These are phyloP conservation scores for Leptographium wingfieldii DNA, from an alignment of 2,329 filamentous ascomycete genomes.

Conservation along the genomic window DNA sequence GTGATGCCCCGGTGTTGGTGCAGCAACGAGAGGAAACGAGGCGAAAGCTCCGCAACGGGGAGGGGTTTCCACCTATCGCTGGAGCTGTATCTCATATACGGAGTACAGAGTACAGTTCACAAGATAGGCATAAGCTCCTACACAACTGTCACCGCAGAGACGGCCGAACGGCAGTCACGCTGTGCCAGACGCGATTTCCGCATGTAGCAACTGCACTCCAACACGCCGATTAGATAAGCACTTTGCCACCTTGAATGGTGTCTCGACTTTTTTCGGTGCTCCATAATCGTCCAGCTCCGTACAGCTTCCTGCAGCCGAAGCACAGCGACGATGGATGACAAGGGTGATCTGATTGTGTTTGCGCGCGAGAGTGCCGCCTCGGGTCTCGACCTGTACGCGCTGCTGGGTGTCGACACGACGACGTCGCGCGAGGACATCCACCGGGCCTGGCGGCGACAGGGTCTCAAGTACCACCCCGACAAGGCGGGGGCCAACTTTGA, in stretches of 20 bases:
- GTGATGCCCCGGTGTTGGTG: conserved; percentile 3
- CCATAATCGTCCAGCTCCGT: background rate
- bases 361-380: conserved; percentile 47
- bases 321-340: conserved; percentile 17
- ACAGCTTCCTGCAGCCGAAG: background rate
- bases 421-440: conserved; percentile 62
- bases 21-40: conserved; percentile 1
- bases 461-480: conserved; percentile 84
- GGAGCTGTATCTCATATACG: no score
- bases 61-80: background rate
- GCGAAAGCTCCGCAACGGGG: background rate
- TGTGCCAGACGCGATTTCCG: no score
- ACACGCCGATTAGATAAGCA: no score
- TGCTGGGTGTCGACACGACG: conserved; percentile 55
- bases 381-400: conserved; percentile 63
- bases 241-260: background rate
- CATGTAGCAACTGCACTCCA: no score
- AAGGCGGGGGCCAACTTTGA: conserved; percentile 68
- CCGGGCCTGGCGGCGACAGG: conserved; percentile 68
- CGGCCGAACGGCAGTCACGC: no score
- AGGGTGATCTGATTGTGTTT: conserved; percentile 35
- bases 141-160: background rate
- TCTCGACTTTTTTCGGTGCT: background rate
- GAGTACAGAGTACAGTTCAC: background rate
- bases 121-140: background rate